Percentiles rank a stretch among this genome's conserved stretches.
Conservation (phyloP, 1,284 basidiomycete genomes). For the Fistulinella cinereoalba region DNA sequence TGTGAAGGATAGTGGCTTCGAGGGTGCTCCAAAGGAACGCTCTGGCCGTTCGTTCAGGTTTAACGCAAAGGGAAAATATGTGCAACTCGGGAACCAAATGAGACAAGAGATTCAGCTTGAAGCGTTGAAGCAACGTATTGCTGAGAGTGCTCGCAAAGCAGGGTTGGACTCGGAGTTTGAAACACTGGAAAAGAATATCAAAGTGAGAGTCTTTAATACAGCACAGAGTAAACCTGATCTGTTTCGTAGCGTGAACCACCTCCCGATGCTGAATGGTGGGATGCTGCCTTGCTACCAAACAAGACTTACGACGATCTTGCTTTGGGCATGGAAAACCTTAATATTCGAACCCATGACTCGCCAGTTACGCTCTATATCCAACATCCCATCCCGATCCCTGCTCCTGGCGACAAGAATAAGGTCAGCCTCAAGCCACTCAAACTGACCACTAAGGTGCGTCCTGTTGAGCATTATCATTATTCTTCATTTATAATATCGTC, state of each 20-base stretch:
- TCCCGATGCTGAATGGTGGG: slow-evolving; percentile 97
- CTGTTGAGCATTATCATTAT: not conserved
- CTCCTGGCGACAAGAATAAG: slow-evolving; percentile 82
- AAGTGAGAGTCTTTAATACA: slow-evolving; percentile 46
- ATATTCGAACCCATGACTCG: slow-evolving; percentile 63
- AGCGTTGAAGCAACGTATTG: slow-evolving; percentile 88
- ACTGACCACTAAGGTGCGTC: slow-evolving; percentile 77
- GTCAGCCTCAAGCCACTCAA: slow-evolving; percentile 78
- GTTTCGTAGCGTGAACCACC: slow-evolving; percentile 69
- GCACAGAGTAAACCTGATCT: slow-evolving; percentile 1
- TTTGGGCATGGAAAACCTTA: slow-evolving; percentile 53
- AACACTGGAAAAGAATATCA: slow-evolving; percentile 81
- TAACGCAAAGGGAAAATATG: slow-evolving; percentile 88
- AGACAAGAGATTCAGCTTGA: slow-evolving; percentile 86
- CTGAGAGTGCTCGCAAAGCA: slow-evolving; percentile 88
- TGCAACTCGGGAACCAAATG: slow-evolving; percentile 80
- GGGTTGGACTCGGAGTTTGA: slow-evolving; percentile 93
- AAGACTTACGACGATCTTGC: slow-evolving; percentile 77
- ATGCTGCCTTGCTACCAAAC: slow-evolving; percentile 79
- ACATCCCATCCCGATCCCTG: slow-evolving; percentile 95
- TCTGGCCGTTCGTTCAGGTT: slow-evolving; percentile 76
- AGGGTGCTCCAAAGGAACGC: slow-evolving; percentile 69
- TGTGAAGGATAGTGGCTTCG: slow-evolving; percentile 56
- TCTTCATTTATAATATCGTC: slow-evolving; percentile 8
- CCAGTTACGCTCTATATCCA: slow-evolving; percentile 92